Evolutionary conservation across 2,329 filamentous ascomycete species (phyloP), one percentile per base, ranked within the genome.

Genomic region (Fusarium agapanthi): DNA sequence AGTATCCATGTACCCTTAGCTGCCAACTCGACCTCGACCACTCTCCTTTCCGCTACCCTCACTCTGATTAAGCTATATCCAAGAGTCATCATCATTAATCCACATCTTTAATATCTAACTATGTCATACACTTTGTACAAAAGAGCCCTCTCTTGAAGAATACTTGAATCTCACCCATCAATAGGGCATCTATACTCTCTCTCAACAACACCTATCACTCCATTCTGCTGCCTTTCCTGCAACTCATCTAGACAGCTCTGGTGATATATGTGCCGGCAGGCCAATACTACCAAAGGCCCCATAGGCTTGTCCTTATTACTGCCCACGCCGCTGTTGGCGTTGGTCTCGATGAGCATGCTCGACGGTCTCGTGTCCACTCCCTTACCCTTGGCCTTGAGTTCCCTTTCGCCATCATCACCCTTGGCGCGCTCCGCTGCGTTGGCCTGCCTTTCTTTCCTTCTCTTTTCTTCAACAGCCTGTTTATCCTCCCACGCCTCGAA

Each of bases 401-500:
- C 75, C n/a, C 74, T 69, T 28, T 80, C 79, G 24, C 74, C 75
- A 15, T 71, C 76, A 40, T 71, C 80, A 60, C 80, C 82, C 61
- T 86, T 86, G 13, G 83, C 80, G 45, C 82, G 81, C 61, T 82
- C 81, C 6, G 77, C 71, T 5, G 74, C 61, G 32, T 77, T 72
- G 1, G 83, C 81, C 75, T 85, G 86, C 70, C 79, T 81, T 65
- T 84, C 84, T 71, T 80, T 83, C 76, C 85, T 84, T 65, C 81
- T 85, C 73, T 77, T 77, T 20, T 85, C 83, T 59, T 89, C 87
- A 3, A 81, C 75, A 4, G 82, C 82, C 73, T 88, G 86, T 73
- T 85, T 88, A 61, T 88, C 87, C 80, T 96, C 91, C 95, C 94
- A 98, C 2, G 91, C 91, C 56, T 93, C 91, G 85, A 94, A 97